These are phyloP conservation scores for Pilatotrama ljubarskyi DNA, from an alignment of 768 basidiomycete genomes.

Conservation along the genomic window DNA sequence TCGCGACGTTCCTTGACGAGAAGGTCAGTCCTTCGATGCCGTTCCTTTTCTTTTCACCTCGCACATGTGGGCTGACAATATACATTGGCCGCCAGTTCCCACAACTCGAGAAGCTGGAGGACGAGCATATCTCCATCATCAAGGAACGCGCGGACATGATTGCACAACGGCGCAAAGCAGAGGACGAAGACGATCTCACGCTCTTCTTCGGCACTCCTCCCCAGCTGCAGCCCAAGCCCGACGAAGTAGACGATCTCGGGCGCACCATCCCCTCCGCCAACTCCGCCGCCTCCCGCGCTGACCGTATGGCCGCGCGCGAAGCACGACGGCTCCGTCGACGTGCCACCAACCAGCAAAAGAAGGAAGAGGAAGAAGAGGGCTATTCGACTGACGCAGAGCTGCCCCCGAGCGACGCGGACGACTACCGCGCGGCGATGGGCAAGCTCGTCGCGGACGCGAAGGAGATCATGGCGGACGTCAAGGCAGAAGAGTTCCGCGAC, in stretches of 20 bases:
- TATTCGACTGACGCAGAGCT: constrained; percentile 86
- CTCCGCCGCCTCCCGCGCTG: constrained; percentile 45
- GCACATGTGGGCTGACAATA: constrained; percentile 11
- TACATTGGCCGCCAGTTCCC: constrained; percentile 57
- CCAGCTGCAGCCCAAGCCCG: constrained; percentile 31
- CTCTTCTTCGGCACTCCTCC: constrained; percentile 61
- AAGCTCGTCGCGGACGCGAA: constrained; percentile 52
- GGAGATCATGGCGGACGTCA: constrained; percentile 76
- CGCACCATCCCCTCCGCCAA: constrained; percentile 49
- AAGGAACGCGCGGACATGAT: constrained; percentile 75
- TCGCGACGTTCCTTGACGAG: constrained; percentile 85
- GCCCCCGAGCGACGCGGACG: constrained; percentile 60
- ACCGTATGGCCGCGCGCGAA: constrained; percentile 59
- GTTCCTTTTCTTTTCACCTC: not conserved
- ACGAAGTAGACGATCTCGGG: constrained; percentile 64
- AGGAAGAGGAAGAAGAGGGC: constrained; percentile 62
- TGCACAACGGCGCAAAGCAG: constrained; percentile 61
- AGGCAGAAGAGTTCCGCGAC: constrained; percentile 80
- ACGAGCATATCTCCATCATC: constrained; percentile 70
- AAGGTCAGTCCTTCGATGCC: constrained; percentile 53
- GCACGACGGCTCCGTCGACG: constrained; percentile 52
- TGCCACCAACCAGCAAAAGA: constrained; percentile 26
- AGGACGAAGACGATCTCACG: constrained; percentile 81
- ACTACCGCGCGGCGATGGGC: constrained; percentile 64
- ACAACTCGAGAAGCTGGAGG: constrained; percentile 72